phyloP scores from a whole-genome alignment of 225 moss, liverwort and hornwort species.

The Neckera pumila region DNA sequence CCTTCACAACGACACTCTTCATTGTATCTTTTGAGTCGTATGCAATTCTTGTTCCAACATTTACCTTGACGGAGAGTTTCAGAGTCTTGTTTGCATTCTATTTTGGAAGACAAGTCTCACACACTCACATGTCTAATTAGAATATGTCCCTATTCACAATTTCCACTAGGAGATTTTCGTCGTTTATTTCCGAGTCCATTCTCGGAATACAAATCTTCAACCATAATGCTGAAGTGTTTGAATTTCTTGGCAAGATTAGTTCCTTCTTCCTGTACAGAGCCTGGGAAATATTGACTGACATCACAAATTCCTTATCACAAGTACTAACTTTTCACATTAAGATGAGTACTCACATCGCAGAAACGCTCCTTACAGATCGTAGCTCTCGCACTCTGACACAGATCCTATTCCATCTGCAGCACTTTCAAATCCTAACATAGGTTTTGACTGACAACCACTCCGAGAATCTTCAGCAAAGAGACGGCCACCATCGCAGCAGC shows the following conservation, averaged over 20 bases:
- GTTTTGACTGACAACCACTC: not conserved
- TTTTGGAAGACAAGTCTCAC: too few species aligned
- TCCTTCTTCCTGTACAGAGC: not conserved
- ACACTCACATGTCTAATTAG: too few species aligned
- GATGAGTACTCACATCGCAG: too few species aligned
- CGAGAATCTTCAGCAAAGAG: not conserved
- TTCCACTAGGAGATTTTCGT: too few species aligned
- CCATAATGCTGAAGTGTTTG: too few species aligned
- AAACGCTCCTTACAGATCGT: not conserved
- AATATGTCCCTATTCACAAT: not conserved
- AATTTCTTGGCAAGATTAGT: not conserved
- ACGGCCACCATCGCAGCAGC: not conserved
- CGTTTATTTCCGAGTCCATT: not conserved
- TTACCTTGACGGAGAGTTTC: too few species aligned
- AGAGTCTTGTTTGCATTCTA: not conserved
- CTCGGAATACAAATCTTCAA: not conserved
- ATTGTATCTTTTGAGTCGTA: not conserved
- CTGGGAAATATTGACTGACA: too few species aligned
- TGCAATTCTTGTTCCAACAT: not conserved
- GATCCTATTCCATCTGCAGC: not conserved
- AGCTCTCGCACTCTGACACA: not conserved
- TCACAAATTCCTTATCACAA: not conserved
- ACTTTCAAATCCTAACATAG: not conserved
- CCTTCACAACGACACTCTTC: too few species aligned
- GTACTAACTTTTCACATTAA: not conserved